Conservation (phyloP, 1,284 basidiomycete genomes). For the Heterobasidion annosum region DNA sequence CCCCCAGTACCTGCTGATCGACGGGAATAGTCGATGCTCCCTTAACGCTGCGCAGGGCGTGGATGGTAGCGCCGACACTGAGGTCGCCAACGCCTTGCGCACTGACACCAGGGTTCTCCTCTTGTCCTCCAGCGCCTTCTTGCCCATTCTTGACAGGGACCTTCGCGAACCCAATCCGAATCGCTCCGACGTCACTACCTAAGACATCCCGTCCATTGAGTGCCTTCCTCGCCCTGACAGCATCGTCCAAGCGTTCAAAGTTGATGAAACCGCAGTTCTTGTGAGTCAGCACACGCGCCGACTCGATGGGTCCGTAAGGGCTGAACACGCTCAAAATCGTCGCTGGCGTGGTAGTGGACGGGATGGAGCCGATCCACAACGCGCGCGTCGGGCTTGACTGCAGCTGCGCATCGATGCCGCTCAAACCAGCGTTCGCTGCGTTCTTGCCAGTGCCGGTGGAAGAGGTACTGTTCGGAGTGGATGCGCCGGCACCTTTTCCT, state of each 20-base stretch:
- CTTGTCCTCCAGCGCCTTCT: slow-evolving; percentile 50
- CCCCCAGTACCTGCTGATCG: slow-evolving; percentile 87
- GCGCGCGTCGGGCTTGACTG: slow-evolving; percentile 87
- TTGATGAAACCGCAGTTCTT: slow-evolving; percentile 98
- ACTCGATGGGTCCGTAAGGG: slow-evolving; percentile 96
- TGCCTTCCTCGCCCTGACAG: slow-evolving; percentile 89
- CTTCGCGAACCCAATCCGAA: slow-evolving; percentile 94
- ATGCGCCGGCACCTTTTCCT: slow-evolving; percentile 58
- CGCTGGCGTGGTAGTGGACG: slow-evolving; percentile 85
- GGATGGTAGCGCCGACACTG: slow-evolving; percentile 77
- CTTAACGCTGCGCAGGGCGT: slow-evolving; percentile 77
- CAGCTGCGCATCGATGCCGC: slow-evolving; percentile 70
- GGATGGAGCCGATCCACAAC: slow-evolving; percentile 94
- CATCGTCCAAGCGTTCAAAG: slow-evolving; percentile 95
- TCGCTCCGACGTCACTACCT: slow-evolving; percentile 91
- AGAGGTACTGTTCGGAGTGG: slow-evolving; percentile 28
- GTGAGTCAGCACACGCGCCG: slow-evolving; percentile 89
- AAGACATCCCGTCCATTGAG: slow-evolving; percentile 93
- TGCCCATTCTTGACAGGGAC: slow-evolving; percentile 84
- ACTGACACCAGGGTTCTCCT: slow-evolving; percentile 53
- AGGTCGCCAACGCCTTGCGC: slow-evolving; percentile 75
- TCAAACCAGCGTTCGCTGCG: slow-evolving; percentile 37
- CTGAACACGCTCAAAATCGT: slow-evolving; percentile 91
- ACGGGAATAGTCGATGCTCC: slow-evolving; percentile 82
- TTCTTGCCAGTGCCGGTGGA: slow-evolving; percentile 29